Evolutionary conservation across 2,329 filamentous ascomycete genomes (phyloP), one percentile per base, ranked within the genome.

Genomic region (Pseudogymnoascus sp.): DNA sequence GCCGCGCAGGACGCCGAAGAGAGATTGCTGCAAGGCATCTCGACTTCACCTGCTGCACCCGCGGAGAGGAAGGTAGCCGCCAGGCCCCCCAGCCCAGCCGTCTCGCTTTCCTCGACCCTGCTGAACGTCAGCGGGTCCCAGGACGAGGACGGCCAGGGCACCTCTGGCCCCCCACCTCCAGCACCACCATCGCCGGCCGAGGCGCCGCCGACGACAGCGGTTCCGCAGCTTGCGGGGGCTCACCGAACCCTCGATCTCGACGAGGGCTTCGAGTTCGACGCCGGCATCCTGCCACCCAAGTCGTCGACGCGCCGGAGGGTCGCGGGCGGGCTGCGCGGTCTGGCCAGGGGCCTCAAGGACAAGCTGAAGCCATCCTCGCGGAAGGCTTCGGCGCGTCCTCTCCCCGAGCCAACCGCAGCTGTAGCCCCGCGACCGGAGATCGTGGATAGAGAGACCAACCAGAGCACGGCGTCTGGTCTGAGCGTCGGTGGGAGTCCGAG

Each of bases 191-290:
- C 45, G 8, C 33, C 45, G 11, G 26, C 45, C 26, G 26, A 5
- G 6, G n/a, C 7, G 31, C 6, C 26, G 26, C 10, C 26, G 26
- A 11, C n/a, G 45, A 12, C 26, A 6, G n/a, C 10, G 45, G 45
- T 55, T 6, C 26, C 45, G 26, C 45, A 12, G 6, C n/a, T 16
- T 31, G 45, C 45, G 2, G 29, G 45, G n/a, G 26, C n/a, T 2
- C 45, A 55, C 29, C 26, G 45, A 55, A 33, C 45, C 26, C 45
- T 55, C 45, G 45, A 55, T 55, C 45, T 55, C 45, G 45, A 55
- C 45, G 45, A 55, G 45, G 45, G 29, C 26, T 55, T 55, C 43
- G 43, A 8, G 23, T 29, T 8, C 29, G 45, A 55, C 45, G 45
- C 45, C n/a, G 45, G 45, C 29, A 33, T 55, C 45, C 2, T 4